Evolutionary conservation across 371 early-diverging fungal genomes (phyloP), one percentile per base, ranked within the genome.

Genomic region (Apophysomyces variabilis): DNA sequence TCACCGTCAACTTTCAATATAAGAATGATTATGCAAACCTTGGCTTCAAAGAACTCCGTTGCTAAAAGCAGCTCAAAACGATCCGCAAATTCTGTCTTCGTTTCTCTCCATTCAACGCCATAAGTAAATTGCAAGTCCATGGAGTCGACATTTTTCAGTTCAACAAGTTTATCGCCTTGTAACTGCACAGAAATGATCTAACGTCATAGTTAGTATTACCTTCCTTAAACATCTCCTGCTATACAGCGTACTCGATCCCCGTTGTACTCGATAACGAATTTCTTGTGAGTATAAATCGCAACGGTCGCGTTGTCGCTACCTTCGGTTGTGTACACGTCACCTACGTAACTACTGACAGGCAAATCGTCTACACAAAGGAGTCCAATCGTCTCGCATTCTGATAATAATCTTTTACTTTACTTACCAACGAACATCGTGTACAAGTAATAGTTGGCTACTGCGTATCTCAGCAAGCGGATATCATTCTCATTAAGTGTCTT

Each of bases 41-140:
- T 90, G 67, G 92, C 90, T 63, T 92, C 90, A 69, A 91, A 93
- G 70, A 93, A 93, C 57, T 87, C 87, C 0, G 89, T 77, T 59
- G 93, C 93, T 57, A 93, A 79, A 45, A 90, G 86, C 43, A 84
- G 76, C 35, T 90, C 80, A 69, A 90, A 94, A 26, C 95, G 70
- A 39, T 80, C 69, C 32, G 85, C 83, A 74, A 92, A 95, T 0
- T 72, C 43, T n/a, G 75, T 77, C 1, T 72, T 67, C 3, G 92
- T 87, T 12, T 69, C 61, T 12, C 61, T 71, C 92, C 92, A 95
- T 16, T 72, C 74, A 1, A 93, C 91, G 5, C 90, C 87, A 70
- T 92, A 93, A 0, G 89, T 89, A 66, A 93, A 93, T 1, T 80
- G 70, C n/a, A 92, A 59, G n/a, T 79, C 68, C 11, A 83, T 38